Conservation (phyloP, 805 yeast species). For the Kodamaea neixiangensis region DNA sequence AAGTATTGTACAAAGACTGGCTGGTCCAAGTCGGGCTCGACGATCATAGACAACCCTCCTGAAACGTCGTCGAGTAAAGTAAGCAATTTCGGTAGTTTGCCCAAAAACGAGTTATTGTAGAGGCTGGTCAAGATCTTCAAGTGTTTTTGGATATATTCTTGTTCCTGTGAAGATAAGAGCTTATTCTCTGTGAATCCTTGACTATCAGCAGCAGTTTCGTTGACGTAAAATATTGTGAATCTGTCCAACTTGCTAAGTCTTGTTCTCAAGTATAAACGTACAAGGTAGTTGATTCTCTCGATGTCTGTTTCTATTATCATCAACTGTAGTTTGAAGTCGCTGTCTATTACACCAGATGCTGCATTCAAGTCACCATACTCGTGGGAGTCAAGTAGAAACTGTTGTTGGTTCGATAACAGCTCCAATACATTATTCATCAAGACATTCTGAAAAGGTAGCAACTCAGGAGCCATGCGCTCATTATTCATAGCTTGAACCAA, state of each 20-base stretch:
- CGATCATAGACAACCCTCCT: slow-evolving; percentile 67
- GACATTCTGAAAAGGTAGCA: slow-evolving; percentile 69
- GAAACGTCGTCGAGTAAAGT: slow-evolving; percentile 76
- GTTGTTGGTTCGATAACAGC: slow-evolving; percentile 69
- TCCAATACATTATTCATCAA: slow-evolving; percentile 59
- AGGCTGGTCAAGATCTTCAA: slow-evolving; percentile 61
- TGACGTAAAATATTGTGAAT: slow-evolving; percentile 60
- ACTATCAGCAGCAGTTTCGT: slow-evolving; percentile 18
- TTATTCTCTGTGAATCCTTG: slow-evolving; percentile 10
- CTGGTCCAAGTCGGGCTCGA: slow-evolving; percentile 69
- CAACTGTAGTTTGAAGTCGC: slow-evolving; percentile 60
- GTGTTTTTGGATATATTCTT: slow-evolving; percentile 66
- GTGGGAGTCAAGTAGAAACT: slow-evolving; percentile 72
- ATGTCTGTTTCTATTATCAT: slow-evolving; percentile 89
- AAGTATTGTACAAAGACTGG: slow-evolving; percentile 68
- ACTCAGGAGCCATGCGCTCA: slow-evolving; percentile 84
- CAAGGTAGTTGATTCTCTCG: slow-evolving; percentile 78
- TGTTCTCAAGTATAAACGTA: slow-evolving; percentile 80
- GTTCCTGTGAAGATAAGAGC: slow-evolving; percentile 47
- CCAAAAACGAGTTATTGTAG: slow-evolving; percentile 67
- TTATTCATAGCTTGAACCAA: slow-evolving; percentile 73
- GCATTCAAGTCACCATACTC: slow-evolving; percentile 64
- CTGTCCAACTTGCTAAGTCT: slow-evolving; percentile 75
- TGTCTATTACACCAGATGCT: slow-evolving; percentile 28
- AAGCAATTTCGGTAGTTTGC: slow-evolving; percentile 64